Conservation (phyloP, 495 filamentous ascomycete species). For the Letharia columbiana region DNA sequence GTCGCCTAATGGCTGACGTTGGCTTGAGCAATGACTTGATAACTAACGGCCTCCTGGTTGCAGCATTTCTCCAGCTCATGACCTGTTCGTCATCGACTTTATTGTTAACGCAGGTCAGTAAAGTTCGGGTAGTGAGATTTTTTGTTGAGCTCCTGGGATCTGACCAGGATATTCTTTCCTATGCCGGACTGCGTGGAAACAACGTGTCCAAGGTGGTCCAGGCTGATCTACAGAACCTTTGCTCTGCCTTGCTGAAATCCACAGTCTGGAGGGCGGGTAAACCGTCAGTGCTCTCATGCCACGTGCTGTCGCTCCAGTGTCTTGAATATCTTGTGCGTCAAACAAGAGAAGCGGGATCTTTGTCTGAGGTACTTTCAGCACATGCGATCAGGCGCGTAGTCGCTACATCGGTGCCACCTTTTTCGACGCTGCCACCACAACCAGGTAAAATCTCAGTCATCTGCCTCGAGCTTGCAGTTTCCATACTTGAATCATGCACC, state of each 20-base stretch:
- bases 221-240: conserved; percentile 43
- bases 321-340: conserved; percentile 52
- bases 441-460: conserved; percentile 3
- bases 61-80: conserved; percentile 36
- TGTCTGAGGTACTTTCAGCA: conserved; percentile 43
- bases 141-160: conserved; percentile 46
- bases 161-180: conserved; percentile 41
- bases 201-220: conserved; percentile 61
- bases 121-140: conserved; percentile 41
- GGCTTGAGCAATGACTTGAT: conserved; percentile 30
- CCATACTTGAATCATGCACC: conserved; percentile 56
- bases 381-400: conserved; percentile 44
- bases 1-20: conserved; percentile 47
- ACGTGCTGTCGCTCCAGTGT: conserved; percentile 53
- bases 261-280: conserved; percentile 47
- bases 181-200: conserved; percentile 53
- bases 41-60: conserved; percentile 30
- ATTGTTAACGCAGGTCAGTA: conserved; percentile 41
- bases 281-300: conserved; percentile 49
- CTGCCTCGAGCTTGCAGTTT: conserved; percentile 37
- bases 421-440: neutral
- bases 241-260: conserved; percentile 39
- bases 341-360: conserved; percentile 41
- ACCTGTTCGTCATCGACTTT: conserved; percentile 41
- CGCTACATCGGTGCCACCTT: conserved; percentile 33